These are phyloP conservation scores for Yarrowia phangngaensis DNA, from an alignment of 805 yeast genomes.

Conservation along the genomic window DNA sequence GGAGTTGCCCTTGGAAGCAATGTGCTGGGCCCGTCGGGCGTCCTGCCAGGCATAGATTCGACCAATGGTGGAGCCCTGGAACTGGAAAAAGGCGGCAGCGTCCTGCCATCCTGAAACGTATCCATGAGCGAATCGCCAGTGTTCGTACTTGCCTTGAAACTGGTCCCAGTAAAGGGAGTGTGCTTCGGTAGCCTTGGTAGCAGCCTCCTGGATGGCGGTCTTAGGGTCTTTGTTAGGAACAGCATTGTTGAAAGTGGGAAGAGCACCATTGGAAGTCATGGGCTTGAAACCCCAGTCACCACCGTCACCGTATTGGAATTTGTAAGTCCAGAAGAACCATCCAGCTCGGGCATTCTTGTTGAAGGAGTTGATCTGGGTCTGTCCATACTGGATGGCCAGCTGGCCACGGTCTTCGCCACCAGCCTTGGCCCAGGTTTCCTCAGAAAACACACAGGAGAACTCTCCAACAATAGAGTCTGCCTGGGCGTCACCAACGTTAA, in stretches of 20 bases:
- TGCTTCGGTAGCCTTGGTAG: slow-evolving; percentile 39
- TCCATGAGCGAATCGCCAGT: slow-evolving; percentile 77
- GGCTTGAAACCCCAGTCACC: slow-evolving; percentile 95
- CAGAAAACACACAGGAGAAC: slow-evolving; percentile 82
- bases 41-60: slow-evolving; percentile 64
- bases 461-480: slow-evolving; percentile 80
- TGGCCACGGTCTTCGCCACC: slow-evolving; percentile 48
- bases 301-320: slow-evolving; percentile 83
- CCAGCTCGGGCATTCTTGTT: slow-evolving; percentile 60
- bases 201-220: slow-evolving; percentile 42
- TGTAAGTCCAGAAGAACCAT: slow-evolving; percentile 84
- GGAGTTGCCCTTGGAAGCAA: slow-evolving; percentile 51
- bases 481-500: slow-evolving; percentile 37
- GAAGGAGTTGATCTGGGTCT: slow-evolving; percentile 49
- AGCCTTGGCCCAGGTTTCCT: slow-evolving; percentile 60
- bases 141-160: slow-evolving; percentile 64
- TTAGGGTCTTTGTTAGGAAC: slow-evolving; percentile 31
- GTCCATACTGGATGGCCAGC: slow-evolving; percentile 61
- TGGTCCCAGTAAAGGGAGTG: slow-evolving; percentile 73
- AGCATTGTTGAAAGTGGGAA: slow-evolving; percentile 41
- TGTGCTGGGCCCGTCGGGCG: slow-evolving; percentile 62
- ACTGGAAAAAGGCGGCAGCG: slow-evolving; percentile 59
- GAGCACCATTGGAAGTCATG: slow-evolving; percentile 62
- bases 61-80: slow-evolving; percentile 70
- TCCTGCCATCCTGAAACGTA: slow-evolving; percentile 74